phyloP scores from a whole-genome alignment of 1,139 yeast species.

The Yamadazyma conglobata region DNA sequence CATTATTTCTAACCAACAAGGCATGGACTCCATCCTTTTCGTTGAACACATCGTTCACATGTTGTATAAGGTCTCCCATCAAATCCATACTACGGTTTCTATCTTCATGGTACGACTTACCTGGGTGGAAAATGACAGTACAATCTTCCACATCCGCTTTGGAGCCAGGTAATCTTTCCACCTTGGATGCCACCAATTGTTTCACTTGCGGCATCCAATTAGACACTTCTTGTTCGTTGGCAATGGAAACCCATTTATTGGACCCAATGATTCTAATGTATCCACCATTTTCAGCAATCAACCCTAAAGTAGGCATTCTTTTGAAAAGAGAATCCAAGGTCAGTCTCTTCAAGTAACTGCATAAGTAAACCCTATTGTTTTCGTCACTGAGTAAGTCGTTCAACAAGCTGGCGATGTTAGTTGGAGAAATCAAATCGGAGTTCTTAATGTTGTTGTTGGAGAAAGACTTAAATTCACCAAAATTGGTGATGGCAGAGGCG shows the following conservation, averaged over 20 bases:
- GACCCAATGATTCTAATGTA: constrained; percentile 54
- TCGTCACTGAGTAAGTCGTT: constrained; percentile 47
- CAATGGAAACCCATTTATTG: constrained; percentile 63
- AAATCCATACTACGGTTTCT: constrained; percentile 61
- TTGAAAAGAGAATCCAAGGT: constrained; percentile 68
- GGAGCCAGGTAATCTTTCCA: constrained; percentile 80
- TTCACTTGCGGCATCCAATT: constrained; percentile 63
- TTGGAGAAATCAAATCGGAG: constrained; percentile 37
- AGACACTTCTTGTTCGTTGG: constrained; percentile 46
- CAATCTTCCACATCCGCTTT: constrained; percentile 71
- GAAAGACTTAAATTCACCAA: constrained; percentile 14
- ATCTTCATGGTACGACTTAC: constrained; percentile 56
- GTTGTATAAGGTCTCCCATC: constrained; percentile 83
- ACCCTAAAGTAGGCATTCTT: constrained; percentile 67
- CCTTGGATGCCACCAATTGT: constrained; percentile 60
- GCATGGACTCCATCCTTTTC: constrained; percentile 70
- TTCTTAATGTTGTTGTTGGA: constrained; percentile 21
- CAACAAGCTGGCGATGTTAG: constrained; percentile 48
- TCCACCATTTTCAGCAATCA: constrained; percentile 90
- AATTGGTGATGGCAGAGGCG: constrained; percentile 26
- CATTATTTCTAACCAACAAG: constrained; percentile 61
- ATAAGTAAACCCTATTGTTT: constrained; percentile 64
- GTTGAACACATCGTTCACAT: constrained; percentile 73
- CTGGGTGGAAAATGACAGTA: constrained; percentile 71
- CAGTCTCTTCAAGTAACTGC: constrained; percentile 59